Conservation (phyloP, 2,329 filamentous ascomycete species). For the Tolypocladium ovalisporum region DNA sequence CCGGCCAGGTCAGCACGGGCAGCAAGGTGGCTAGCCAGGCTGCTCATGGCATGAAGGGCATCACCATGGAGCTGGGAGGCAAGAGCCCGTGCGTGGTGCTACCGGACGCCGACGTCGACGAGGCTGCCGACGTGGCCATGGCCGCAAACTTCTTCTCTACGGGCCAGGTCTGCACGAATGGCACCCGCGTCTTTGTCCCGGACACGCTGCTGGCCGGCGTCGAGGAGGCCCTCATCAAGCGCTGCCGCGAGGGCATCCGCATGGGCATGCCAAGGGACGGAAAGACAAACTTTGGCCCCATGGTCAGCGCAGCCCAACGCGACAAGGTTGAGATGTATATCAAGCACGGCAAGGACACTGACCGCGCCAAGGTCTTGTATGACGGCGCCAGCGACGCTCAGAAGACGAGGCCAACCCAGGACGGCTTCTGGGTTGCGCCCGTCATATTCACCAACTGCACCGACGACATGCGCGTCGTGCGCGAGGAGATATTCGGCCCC, state of each 20-base stretch:
- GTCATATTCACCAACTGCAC: conserved; percentile 81
- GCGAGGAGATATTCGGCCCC: conserved; percentile 82
- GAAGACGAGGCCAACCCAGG: conserved; percentile 33
- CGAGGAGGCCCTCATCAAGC: conserved; percentile 49
- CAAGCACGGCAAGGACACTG: conserved; percentile 58
- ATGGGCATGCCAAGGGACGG: conserved; percentile 62
- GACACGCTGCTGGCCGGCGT: conserved; percentile 53
- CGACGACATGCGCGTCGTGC: conserved; percentile 68
- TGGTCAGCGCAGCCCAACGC: conserved; percentile 64
- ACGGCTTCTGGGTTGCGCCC: conserved; percentile 76
- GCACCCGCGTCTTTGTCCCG: conserved; percentile 78
- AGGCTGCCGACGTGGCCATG: conserved; percentile 82
- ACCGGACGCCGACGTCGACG: conserved; percentile 65
- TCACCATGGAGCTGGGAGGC: conserved; percentile 86
- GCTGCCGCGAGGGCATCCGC: conserved; percentile 55
- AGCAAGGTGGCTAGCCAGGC: conserved; percentile 70
- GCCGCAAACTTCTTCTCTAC: conserved; percentile 91
- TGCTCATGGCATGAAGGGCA: conserved; percentile 72
- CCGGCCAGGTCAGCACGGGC: conserved; percentile 75
- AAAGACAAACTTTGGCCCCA: conserved; percentile 71
- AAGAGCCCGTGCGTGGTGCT: conserved; percentile 75
- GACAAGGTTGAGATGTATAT: conserved; percentile 75
- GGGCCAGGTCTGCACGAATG: conserved; percentile 88
- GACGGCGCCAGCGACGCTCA: conserved; percentile 54
- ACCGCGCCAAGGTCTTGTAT: conserved; percentile 63